phyloP scores from a whole-genome alignment of 768 basidiomycete species.

The Tephrocybe rancida region DNA sequence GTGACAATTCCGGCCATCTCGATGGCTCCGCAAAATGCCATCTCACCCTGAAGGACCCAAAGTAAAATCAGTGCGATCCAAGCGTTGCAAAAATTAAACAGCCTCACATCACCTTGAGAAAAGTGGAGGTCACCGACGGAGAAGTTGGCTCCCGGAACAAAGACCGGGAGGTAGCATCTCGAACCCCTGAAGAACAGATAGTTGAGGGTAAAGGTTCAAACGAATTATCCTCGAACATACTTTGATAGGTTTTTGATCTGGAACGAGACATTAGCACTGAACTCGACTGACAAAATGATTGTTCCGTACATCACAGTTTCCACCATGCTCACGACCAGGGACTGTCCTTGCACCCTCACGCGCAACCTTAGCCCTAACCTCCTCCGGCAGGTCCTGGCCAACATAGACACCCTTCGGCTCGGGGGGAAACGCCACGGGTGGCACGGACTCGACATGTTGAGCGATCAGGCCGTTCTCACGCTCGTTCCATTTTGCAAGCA shows the following conservation, averaged over 20 bases:
- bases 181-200: constrained; percentile 49
- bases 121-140: constrained; percentile 82
- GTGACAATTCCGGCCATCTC: constrained; percentile 82
- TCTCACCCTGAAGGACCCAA: constrained; percentile 51
- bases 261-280: neutral
- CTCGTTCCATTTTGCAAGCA: constrained; percentile 74
- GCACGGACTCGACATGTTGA: constrained; percentile 50
- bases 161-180: constrained; percentile 78
- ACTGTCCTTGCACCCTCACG: constrained; percentile 74
- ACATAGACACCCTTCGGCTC: constrained; percentile 63
- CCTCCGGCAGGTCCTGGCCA: constrained; percentile 59
- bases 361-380: constrained; percentile 54
- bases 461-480: constrained; percentile 70
- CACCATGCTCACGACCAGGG: constrained; percentile 80
- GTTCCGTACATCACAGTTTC: constrained; percentile 66
- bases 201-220: neutral
- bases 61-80: constrained; percentile 3
- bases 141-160: constrained; percentile 72
- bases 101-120: constrained; percentile 69
- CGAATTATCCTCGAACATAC: constrained; percentile 24
- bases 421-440: constrained; percentile 70
- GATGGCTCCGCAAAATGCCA: constrained; percentile 78
- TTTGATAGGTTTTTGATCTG: constrained; percentile 79
- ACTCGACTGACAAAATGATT: neutral
- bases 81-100: neutral